phyloP scores from a whole-genome alignment of 2,329 filamentous ascomycete genomes.

The Hirsutella rhossiliensis region DNA sequence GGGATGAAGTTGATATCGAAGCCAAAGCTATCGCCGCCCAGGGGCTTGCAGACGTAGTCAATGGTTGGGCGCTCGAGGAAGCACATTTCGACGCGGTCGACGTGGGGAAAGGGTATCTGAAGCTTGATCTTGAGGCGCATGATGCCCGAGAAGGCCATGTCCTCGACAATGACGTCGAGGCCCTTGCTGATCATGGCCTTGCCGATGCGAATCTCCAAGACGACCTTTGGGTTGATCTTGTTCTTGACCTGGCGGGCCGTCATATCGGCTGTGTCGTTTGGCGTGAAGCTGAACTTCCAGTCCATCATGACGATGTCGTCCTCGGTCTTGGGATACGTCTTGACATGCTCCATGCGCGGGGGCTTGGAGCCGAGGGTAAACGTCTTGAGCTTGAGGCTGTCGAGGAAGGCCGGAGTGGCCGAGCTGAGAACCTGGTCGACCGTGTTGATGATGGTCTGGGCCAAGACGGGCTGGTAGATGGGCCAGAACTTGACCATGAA shows the following conservation, averaged over 20 bases:
- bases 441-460: constrained; percentile 80
- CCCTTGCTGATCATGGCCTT: constrained; percentile 97
- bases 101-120: constrained; percentile 88
- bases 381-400: constrained; percentile 84
- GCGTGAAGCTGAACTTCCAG: constrained; percentile 99
- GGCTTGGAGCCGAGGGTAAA: constrained; percentile 94
- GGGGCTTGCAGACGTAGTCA: constrained; percentile 95
- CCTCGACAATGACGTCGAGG: constrained; percentile 92
- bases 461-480: constrained; percentile 90
- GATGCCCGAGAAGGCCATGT: constrained; percentile 89
- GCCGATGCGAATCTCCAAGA: constrained; percentile 86
- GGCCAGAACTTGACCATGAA: constrained; percentile 99
- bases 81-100: constrained; percentile 89
- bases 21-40: constrained; percentile 88
- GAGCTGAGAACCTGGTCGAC: constrained; percentile 94
- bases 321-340: constrained; percentile 91
- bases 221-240: constrained; percentile 94
- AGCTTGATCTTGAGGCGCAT: constrained; percentile 98
- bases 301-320: constrained; percentile 97
- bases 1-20: constrained; percentile 99
- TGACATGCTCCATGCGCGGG: constrained; percentile 92
- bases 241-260: constrained; percentile 82
- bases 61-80: constrained; percentile 83
- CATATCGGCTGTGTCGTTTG: constrained; percentile 86
- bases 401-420: constrained; percentile 81